phyloP scores from a whole-genome alignment of 768 basidiomycete genomes.

The Dictyophora rubrovolvata region DNA sequence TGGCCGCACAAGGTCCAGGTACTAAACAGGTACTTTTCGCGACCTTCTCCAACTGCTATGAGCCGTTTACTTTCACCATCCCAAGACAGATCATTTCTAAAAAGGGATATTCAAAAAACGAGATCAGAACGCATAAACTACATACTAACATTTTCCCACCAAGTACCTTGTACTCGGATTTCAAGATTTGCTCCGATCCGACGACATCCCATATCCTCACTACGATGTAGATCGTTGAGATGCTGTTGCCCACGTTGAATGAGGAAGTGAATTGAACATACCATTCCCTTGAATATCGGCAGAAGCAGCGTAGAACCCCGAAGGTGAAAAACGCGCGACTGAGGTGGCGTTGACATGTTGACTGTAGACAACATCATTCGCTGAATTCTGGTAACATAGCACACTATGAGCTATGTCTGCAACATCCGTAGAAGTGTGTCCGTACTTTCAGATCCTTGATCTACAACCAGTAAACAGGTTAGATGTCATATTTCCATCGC shows the following conservation, averaged over 20 bases:
- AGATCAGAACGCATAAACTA: not conserved
- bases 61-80: constrained; percentile 96
- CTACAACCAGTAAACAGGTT: constrained; percentile 28
- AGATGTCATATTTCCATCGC: not conserved
- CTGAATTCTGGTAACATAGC: constrained; percentile 44
- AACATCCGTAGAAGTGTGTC: not conserved
- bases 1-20: not conserved
- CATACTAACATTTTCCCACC: constrained; percentile 58
- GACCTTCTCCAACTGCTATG: constrained; percentile 86
- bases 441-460: constrained; percentile 75
- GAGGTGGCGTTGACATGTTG: constrained; percentile 80
- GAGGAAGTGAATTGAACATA: constrained; percentile 21
- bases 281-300: constrained; percentile 77
- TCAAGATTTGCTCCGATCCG: constrained; percentile 73
- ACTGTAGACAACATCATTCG: constrained; percentile 52
- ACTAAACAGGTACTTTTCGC: constrained; percentile 54
- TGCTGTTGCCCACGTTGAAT: not conserved
- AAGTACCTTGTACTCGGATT: constrained; percentile 69
- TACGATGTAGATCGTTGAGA: constrained; percentile 17
- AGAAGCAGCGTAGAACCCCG: constrained; percentile 92
- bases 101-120: constrained; percentile 3
- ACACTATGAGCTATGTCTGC: constrained; percentile 5
- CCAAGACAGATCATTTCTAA: constrained; percentile 90
- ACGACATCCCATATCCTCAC: constrained; percentile 92
- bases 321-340: constrained; percentile 85